Base-by-base conservation (phyloP, 768 basidiomycete genomes). In the Russula emetica region DNA sequence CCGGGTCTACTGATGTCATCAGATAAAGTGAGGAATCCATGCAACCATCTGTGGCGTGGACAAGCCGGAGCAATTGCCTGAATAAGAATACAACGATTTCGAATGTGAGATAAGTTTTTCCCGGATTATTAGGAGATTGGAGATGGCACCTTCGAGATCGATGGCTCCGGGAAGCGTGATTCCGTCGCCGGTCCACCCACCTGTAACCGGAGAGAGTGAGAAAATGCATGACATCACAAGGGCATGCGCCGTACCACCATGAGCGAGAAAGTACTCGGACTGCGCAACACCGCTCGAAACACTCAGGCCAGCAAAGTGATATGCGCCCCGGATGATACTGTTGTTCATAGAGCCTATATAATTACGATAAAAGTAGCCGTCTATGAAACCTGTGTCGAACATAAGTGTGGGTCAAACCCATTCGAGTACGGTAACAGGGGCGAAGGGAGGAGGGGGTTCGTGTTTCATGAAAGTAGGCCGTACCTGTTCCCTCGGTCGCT, bases 271-370 rank as follows among this genome's bases (percentile, higher is more conserved):
- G 71, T 75, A 86, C 7, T 75, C 76, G 7, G 85, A 86, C 69
- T 88, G 86, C 10, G 77, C 71, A 0, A 83, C 84, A 34, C 86
- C 86, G 32, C 78, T 78, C 22, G 80, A 81, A 16, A 55, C 49
- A 65, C 80, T 79, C 1, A 85, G 85, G 61, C 75, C 83, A 1
- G 84, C 84, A 66, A 84, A 86, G 70, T 85, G 84, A 70, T 85
- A 86, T 20, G 72, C 72, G 3, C 87, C 87, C 22, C 85, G 81
- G 53, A 85, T 85, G 57, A 86, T 72, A 16, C 79, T 79, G 4
- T 77, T 79, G 40, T 80, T 76, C 1, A 83, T 84, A 3, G 85
- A 83, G 8, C 84, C 83, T 34, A 34, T 11, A 11, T 16, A 16
- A 40, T 40, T 18, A 6, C 9, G 0, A 7, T 20, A 44, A 44